Evolutionary conservation across 2,329 filamentous ascomycete species (phyloP), one percentile per base, ranked within the genome.

Genomic region (Trichophyton benhamiae): DNA sequence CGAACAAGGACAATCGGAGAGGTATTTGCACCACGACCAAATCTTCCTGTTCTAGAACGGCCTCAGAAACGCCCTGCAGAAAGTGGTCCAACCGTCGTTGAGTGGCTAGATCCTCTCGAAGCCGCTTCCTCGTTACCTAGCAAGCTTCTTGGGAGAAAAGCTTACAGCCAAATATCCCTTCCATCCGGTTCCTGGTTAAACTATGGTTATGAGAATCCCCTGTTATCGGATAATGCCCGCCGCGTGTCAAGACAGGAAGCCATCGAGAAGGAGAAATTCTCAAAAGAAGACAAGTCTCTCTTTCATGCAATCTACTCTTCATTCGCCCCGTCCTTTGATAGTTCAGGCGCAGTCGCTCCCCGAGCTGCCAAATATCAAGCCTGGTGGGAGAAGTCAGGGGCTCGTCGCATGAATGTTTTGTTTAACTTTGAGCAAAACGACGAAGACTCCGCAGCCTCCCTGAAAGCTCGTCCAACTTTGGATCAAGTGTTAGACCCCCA

Each of bases 311-410:
- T 75, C 20, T 80, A 78, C 64, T 79, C 77, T 3, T 78, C 77
- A 9, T 80, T 80, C 70, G 78, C 77, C 3, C 78, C 78, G 7
- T 72, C 72, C 25, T 75, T 72, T 61, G 78, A 80, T 63, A 78
- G 77, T 63, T 73, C 75, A 6, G 72, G 70, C 1, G 71, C 77
- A 13, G 66, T 78, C 49, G 64, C 78, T n/a, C 71, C 76, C 42
- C 67, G 69, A n/a, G 70, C 75, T 63, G 69, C 72, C 3, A 77
- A 77, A 58, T 70, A 75, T 57, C 66, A 75, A 60, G 66, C 75
- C n/a, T 80, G 77, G 77, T 80, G 77, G 77, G 71, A 69, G 30
- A 73, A 74, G 64, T 68, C 71, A 58, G 77, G 77, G 3, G 67
- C 70, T 53, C 71, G 68, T 58, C 73, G 72, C 44, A 67, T 79